phyloP scores from a whole-genome alignment of 257 asterid genomes.

The Petunia axillaris region DNA sequence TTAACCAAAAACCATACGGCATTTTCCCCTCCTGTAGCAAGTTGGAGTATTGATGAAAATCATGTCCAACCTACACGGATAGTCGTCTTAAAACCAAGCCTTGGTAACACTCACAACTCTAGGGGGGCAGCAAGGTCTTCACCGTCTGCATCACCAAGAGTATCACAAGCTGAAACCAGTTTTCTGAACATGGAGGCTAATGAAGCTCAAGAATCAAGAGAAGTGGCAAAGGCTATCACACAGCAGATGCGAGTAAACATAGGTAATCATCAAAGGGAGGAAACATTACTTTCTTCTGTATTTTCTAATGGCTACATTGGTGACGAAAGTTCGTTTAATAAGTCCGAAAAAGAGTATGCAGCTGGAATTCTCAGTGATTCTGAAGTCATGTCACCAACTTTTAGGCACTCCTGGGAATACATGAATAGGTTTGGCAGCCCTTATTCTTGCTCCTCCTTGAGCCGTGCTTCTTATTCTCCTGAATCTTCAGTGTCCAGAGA shows the following conservation, averaged over 20 bases:
- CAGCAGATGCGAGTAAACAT: conserved; percentile 72
- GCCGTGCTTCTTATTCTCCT: conserved; percentile 89
- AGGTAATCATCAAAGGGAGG: conserved; percentile 60
- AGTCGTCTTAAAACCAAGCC: conserved; percentile 91
- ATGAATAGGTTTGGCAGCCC: conserved; percentile 84
- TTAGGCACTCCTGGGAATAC: conserved; percentile 95
- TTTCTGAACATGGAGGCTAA: conserved; percentile 58
- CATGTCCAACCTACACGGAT: conserved; percentile 84
- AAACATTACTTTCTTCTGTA: conserved; percentile 69
- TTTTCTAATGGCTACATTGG: conserved; percentile 79
- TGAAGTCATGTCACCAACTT: conserved; percentile 79
- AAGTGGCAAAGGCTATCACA: conserved; percentile 75
- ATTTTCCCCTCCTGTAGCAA: conserved; percentile 47
- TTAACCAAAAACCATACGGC: conserved; percentile 42
- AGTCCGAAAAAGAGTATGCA: conserved; percentile 73
- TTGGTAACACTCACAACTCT: conserved; percentile 52
- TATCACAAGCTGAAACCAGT: conserved; percentile 48
- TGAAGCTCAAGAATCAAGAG: conserved; percentile 73
- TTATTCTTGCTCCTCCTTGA: conserved; percentile 70
- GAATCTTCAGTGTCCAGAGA: conserved; percentile 95
- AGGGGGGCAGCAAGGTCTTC: conserved; percentile 59
- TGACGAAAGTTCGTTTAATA: conserved; percentile 86
- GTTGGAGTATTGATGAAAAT: conserved; percentile 54
- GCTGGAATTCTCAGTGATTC: conserved; percentile 78
- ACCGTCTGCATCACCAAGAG: conserved; percentile 51